Conservation (phyloP, 352 stramenopile genomes). For the Phytophthora cactorum region DNA sequence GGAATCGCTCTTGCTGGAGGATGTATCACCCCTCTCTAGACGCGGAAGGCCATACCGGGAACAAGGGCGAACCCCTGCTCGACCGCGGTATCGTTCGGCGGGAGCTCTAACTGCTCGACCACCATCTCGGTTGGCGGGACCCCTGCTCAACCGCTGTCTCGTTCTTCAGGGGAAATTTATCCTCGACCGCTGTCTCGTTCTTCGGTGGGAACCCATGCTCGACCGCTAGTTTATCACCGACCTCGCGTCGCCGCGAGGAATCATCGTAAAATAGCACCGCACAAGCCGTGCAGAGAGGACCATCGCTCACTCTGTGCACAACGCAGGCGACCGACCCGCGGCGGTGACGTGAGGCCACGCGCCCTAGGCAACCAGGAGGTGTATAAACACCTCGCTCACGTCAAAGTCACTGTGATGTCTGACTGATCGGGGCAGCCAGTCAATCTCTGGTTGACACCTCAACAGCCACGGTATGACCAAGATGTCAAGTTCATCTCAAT, state of each 20-base stretch:
- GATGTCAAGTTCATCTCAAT: slow-evolving; percentile 34
- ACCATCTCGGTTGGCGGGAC: no score
- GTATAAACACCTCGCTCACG: no score
- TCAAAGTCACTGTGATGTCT: not conserved
- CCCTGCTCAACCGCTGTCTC: not conserved
- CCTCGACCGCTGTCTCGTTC: no score
- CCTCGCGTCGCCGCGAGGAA: not conserved
- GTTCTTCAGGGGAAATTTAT: no score
- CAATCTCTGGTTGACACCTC: not conserved
- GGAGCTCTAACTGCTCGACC: no score
- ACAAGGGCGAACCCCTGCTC: no score
- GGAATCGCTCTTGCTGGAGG: no score
- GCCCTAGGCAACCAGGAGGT: not conserved
- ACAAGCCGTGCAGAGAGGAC: not conserved
- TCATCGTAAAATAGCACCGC: not conserved
- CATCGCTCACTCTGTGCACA: not conserved
- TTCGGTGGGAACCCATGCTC: no score
- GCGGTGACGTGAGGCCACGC: not conserved
- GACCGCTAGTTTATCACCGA: no score
- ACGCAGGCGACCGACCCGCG: no score
- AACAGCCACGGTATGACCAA: slow-evolving; percentile 13
- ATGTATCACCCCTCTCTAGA: no score
- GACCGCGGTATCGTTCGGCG: no score
- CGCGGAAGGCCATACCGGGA: not conserved
- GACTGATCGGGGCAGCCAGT: not conserved